Evolutionary conservation across 257 asterid species (phyloP), one percentile per base, ranked within the genome.

Genomic region (Sherardia arvensis): DNA sequence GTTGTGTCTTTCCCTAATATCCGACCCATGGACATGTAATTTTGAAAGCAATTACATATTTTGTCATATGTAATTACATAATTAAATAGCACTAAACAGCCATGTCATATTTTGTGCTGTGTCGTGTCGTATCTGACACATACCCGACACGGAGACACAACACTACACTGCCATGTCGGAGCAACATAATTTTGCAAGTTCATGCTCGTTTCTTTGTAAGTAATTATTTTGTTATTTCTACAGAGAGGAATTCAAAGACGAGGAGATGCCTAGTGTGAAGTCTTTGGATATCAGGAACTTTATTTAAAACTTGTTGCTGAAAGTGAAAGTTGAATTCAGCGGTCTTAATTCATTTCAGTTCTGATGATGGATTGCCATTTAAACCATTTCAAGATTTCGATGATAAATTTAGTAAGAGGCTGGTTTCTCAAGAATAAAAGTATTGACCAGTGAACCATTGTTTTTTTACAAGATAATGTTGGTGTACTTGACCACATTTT

Each of bases 251-350:
- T 59, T 59, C 36, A 59, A 59, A 9, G 63, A 59, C 12, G 63
- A 59, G 47, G 63, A 59, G 47, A 32, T 59, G 63, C 63, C 63
- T 18, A 30, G 47, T 12, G 63, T 59, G 47, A 59, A 59, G 63
- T 78, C 96, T 40, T 70, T 91, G 78, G 98, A 91, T 77, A 71
- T 86, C 71, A 81, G 98, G 69, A 91, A 86, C 84, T 91, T 88
- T 81, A 33, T 67, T 0, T 67, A 58, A 48, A 67, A 25, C 30
- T 65, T 20, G 43, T 65, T 14, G 22, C 8, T 11, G 60, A 26
- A 27, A 20, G 21, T 11, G 60, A 26, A 27, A 20, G 21, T 49
- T 14, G 23, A 63, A 14, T 12, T 43, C 20, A 43, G 29, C 17
- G 14, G 25, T 25, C 28, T 27, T 21, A 2, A 20, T 27, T 32